These are phyloP conservation scores for Galeopsis tetrahit DNA, from an alignment of 257 asterid species.

Conservation along the genomic window DNA sequence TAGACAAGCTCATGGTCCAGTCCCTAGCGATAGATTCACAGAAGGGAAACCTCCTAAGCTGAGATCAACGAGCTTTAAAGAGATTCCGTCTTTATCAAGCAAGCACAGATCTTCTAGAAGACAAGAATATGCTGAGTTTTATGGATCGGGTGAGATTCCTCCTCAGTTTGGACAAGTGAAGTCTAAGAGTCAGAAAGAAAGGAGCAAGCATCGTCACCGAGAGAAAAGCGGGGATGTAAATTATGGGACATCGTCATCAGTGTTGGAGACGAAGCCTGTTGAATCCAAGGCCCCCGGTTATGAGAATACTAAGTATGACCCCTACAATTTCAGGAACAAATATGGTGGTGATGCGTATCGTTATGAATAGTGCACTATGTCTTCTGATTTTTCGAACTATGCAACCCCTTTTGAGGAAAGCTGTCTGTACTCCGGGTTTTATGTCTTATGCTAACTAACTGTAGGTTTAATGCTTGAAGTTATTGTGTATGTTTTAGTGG, in stretches of 20 bases:
- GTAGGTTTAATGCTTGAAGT: constrained; percentile 16
- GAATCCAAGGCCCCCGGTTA: constrained; percentile 60
- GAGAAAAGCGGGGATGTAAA: constrained; percentile 59
- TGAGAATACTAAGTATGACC: constrained; percentile 58
- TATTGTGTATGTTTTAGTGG: constrained; percentile 16
- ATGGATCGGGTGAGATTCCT: constrained; percentile 72
- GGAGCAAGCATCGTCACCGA: constrained; percentile 71
- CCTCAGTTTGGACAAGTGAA: constrained; percentile 62
- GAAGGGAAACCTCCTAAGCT: constrained; percentile 68
- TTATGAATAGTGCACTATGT: constrained; percentile 35
- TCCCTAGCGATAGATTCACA: constrained; percentile 47
- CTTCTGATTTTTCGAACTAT: constrained; percentile 13
- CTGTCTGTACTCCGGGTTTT: neutral
- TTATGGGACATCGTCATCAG: constrained; percentile 44
- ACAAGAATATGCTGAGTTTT: constrained; percentile 80
- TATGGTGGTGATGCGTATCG: constrained; percentile 65
- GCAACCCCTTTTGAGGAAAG: constrained; percentile 15
- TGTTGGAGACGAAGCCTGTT: constrained; percentile 58
- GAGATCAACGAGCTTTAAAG: constrained; percentile 63
- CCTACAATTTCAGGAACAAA: constrained; percentile 71
- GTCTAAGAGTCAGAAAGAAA: constrained; percentile 83
- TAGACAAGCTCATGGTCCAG: constrained; percentile 52
- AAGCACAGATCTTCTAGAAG: constrained; percentile 90
- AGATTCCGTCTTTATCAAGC: constrained; percentile 55
- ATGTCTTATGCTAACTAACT: neutral